Conservation (phyloP, 805 yeast species). For the Ogataea kodamae region DNA sequence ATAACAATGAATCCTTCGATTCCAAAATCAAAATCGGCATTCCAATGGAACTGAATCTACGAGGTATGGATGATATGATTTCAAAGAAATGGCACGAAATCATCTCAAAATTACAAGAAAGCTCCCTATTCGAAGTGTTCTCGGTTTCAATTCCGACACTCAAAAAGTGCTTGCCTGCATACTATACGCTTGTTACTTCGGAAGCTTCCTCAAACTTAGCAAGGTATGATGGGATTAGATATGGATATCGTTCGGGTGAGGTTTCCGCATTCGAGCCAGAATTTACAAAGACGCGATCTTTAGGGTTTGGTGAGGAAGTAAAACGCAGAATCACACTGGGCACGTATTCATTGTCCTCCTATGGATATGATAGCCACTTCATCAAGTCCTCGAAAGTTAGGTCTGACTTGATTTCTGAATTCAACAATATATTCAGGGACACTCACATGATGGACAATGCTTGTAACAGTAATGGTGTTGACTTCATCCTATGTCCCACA, state of each 20-base stretch:
- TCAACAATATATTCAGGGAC: constrained; percentile 57
- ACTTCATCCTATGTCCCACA: constrained; percentile 74
- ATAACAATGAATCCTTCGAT: constrained; percentile 7
- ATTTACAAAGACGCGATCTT: constrained; percentile 55
- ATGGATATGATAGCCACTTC: constrained; percentile 68
- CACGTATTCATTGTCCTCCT: constrained; percentile 78
- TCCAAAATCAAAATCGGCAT: constrained; percentile 58
- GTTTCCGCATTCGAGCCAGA: constrained; percentile 31
- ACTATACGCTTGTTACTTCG: constrained; percentile 84
- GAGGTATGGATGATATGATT: constrained; percentile 48
- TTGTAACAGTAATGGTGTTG: constrained; percentile 44
- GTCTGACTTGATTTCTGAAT: constrained; percentile 54
- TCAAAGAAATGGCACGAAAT: constrained; percentile 45
- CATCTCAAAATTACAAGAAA: constrained; percentile 40
- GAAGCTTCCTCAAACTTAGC: constrained; percentile 93
- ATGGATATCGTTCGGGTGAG: constrained; percentile 53
- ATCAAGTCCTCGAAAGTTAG: constrained; percentile 71
- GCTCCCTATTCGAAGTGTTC: constrained; percentile 51
- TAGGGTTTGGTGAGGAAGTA: constrained; percentile 79
- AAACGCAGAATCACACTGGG: constrained; percentile 82
- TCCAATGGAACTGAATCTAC: constrained; percentile 60
- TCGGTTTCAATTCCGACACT: constrained; percentile 72
- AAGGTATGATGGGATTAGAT: constrained; percentile 86
- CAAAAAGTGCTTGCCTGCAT: constrained; percentile 65
- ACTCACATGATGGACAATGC: constrained; percentile 39